phyloP scores from a whole-genome alignment of 1,284 basidiomycete genomes.

The Gastroboletus turbinatus region DNA sequence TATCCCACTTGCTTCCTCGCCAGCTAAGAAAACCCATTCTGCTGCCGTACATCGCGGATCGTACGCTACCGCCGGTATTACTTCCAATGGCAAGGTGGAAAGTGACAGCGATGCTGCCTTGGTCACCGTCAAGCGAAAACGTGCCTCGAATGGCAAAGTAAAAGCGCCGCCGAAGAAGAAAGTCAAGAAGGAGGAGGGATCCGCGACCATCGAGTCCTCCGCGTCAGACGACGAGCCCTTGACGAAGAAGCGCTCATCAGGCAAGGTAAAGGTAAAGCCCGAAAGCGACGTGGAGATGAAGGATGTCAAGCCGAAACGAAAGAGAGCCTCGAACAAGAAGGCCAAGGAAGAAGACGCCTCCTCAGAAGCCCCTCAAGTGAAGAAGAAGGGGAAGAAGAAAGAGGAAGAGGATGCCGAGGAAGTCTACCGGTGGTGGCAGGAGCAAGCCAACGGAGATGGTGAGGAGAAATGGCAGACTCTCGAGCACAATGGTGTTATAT shows the following conservation, averaged over 20 bases:
- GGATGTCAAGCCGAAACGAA: constrained; percentile 46
- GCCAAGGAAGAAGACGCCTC: constrained; percentile 31
- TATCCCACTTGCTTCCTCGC: constrained; percentile 68
- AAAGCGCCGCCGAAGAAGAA: constrained; percentile 65
- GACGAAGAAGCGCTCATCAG: constrained; percentile 44
- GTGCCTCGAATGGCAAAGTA: constrained; percentile 39
- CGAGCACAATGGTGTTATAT: constrained; percentile 92
- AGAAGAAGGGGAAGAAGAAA: constrained; percentile 50
- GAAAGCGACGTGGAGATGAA: constrained; percentile 50
- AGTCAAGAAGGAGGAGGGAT: constrained; percentile 57
- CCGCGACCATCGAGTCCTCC: constrained; percentile 35
- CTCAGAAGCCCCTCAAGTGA: constrained; percentile 31
- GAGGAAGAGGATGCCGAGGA: constrained; percentile 69
- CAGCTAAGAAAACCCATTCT: constrained; percentile 50
- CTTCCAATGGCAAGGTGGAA: constrained; percentile 42
- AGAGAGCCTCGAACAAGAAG: constrained; percentile 44
- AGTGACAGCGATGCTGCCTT: constrained; percentile 37
- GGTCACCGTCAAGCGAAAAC: constrained; percentile 39
- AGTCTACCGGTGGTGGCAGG: constrained; percentile 84
- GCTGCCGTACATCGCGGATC: constrained; percentile 43
- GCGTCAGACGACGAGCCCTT: constrained; percentile 44
- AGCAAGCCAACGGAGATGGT: constrained; percentile 68
- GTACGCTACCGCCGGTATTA: constrained; percentile 36
- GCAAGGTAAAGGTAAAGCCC: constrained; percentile 54
- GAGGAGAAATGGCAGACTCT: constrained; percentile 90